Evolutionary conservation across 129 eudicot genomes (phyloP), one percentile per base, ranked within the genome.

Genomic region (Chrysanthemum seticuspe): DNA sequence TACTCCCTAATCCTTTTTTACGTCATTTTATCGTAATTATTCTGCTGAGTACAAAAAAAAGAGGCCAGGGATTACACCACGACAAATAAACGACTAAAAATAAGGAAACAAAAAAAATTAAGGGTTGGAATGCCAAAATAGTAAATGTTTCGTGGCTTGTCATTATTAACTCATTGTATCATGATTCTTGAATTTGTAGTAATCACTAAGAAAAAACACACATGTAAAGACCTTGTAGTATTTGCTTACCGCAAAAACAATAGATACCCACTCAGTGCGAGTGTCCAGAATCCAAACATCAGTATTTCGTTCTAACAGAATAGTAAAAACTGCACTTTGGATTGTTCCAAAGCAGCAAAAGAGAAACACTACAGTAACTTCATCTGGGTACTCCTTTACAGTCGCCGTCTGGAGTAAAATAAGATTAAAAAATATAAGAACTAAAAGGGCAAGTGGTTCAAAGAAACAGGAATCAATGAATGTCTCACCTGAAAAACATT

Each of bases 271-370:
- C 83, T 80, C 79, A 11, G 84, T 80, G 27, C 68, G 47, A 5
- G 81, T 70, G 15, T 75, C 69, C 59, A 83, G 78, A 16, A 66
- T 70, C 92, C 92, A 87, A 45, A 80, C 73, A 19, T 62, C 65
- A 0, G 65, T 63, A 54, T 65, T 74, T 56, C 83, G 67, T 54
- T 84, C 85, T 0, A 69, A 59, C 13, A 87, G 19, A 62, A 84
- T 69, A 6, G 86, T 68, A 58, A 74, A 65, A 21, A 79, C 13
- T 34, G 86, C 82, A 57, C 83, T 63, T 60, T 78, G 86, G 49
- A 84, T 36, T n/a, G 83, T 87, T 56, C 86, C 86, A 12, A 84
- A 87, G 50, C 76, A 79, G 81, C 85, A 84, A 80, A 78, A 87
- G 73, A 84, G 75, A 57, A 87, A 87, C 19, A 84, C 86, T 13